These are phyloP conservation scores for Penicillium sp. DNA, from an alignment of 2,329 filamentous ascomycete genomes.

Conservation along the genomic window DNA sequence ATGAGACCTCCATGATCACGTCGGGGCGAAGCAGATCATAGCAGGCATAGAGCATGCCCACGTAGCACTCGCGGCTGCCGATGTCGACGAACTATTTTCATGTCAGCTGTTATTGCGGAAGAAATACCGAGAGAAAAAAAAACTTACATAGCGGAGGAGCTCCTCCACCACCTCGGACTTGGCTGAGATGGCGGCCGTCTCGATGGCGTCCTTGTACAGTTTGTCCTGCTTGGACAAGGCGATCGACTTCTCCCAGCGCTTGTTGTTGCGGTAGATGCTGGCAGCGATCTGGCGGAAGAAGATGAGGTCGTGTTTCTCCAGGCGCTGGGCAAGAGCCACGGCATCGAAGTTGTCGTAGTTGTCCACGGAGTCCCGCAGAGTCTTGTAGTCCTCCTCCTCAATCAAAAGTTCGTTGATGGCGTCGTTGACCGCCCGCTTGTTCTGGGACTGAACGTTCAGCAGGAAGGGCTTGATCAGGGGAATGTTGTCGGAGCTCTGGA, in stretches of 20 bases:
- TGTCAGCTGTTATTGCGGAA: slow-evolving; percentile 29
- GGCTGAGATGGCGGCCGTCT: slow-evolving; percentile 86
- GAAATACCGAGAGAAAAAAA: not conserved
- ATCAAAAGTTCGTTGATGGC: slow-evolving; percentile 97
- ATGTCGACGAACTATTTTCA: slow-evolving; percentile 85
- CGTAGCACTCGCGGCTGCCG: slow-evolving; percentile 97
- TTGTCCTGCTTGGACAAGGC: slow-evolving; percentile 97
- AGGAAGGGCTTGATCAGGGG: slow-evolving; percentile 98
- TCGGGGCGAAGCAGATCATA: slow-evolving; percentile 95
- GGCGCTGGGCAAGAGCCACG: slow-evolving; percentile 80
- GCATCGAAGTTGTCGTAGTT: slow-evolving; percentile 99
- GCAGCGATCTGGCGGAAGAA: slow-evolving; percentile 99
- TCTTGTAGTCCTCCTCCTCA: slow-evolving; percentile 99
- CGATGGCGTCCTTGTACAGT: slow-evolving; percentile 98
- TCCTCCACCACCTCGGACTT: slow-evolving; percentile 94
- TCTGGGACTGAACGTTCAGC: slow-evolving; percentile 90
- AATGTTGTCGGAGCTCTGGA: slow-evolving; percentile 96
- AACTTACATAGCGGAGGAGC: slow-evolving; percentile 89
- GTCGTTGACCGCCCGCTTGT: slow-evolving; percentile 97
- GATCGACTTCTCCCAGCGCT: slow-evolving; percentile 99
- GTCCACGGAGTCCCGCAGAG: slow-evolving; percentile 90
- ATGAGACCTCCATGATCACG: slow-evolving; percentile 90
- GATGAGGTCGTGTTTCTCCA: slow-evolving; percentile 96
- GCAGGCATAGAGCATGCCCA: slow-evolving; percentile 99
- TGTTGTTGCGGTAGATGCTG: slow-evolving; percentile 99